Evolutionary conservation across 75 land plant species (phyloP).

Genomic region (Azolla pinnata): DNA sequence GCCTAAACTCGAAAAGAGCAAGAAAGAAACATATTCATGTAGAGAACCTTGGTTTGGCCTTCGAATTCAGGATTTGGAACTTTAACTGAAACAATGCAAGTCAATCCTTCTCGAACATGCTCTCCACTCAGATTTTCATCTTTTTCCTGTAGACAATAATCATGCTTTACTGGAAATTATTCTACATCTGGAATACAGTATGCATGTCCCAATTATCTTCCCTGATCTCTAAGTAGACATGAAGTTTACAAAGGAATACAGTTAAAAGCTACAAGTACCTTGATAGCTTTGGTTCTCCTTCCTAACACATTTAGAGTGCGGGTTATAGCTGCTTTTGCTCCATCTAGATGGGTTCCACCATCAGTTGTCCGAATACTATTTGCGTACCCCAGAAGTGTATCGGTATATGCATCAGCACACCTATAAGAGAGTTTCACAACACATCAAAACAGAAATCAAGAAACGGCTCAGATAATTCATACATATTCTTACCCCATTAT

Average conservation of each 20-base stretch:
- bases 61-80: constrained; percentile 98
- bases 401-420: constrained; percentile 94
- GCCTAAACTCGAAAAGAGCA: background rate
- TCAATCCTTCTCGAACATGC: constrained; percentile 95
- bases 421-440: no score
- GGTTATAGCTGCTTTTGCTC: constrained; percentile 77
- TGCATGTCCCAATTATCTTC: no score
- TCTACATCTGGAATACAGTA: no score
- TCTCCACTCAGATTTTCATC: constrained; percentile 90
- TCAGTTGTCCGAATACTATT: constrained; percentile 93
- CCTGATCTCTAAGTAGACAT: no score
- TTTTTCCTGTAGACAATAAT: constrained; percentile 60
- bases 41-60: constrained; percentile 92
- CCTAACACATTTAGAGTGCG: constrained; percentile 77
- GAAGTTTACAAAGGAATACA: no score
- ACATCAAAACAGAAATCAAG: no score
- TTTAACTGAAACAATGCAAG: constrained; percentile 88
- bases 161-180: no score
- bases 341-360: constrained; percentile 97
- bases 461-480: no score
- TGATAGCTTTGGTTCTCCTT: constrained; percentile 73
- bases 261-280: no score
- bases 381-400: constrained; percentile 90
- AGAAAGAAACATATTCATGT: background rate
- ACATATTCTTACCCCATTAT: background rate